These are phyloP conservation scores for Diophrys sp. DNA, from an alignment of 73 alveolate genomes.

Conservation along the genomic window DNA sequence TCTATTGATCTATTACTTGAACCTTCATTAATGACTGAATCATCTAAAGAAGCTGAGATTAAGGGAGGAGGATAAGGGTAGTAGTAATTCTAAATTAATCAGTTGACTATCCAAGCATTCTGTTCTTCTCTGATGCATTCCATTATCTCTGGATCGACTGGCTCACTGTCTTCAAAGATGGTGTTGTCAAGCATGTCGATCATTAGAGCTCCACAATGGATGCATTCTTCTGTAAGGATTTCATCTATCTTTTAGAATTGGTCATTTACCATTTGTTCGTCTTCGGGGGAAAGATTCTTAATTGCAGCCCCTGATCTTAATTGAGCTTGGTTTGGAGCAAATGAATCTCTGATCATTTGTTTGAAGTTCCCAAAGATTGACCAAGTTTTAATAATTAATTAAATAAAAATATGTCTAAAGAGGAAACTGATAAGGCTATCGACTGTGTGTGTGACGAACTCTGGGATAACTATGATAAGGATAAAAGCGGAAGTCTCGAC, in stretches of 20 bases:
- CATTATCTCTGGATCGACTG: neutral
- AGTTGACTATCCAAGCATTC: no score
- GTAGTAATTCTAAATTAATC: no score
- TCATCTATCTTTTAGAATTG: slow-evolving; percentile 29
- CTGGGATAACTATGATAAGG: neutral
- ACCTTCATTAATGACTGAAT: no score
- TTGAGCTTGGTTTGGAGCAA: neutral
- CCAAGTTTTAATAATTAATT: no score
- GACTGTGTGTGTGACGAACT: neutral
- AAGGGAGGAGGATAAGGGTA: no score
- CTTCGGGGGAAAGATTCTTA: slow-evolving; percentile 22
- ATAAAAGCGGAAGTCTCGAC: neutral
- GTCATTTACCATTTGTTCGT: slow-evolving; percentile 24
- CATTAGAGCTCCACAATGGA: slow-evolving; percentile 41
- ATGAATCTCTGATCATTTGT: slow-evolving; percentile 1
- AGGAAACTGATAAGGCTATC: neutral
- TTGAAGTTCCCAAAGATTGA: neutral
- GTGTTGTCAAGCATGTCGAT: slow-evolving; percentile 55
- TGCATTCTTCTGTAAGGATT: slow-evolving; percentile 43
- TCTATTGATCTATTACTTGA: no score
- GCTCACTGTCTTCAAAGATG: slow-evolving; percentile 7
- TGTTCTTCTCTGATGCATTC: neutral
- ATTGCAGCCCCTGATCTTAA: neutral
- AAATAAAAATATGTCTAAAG: no score
- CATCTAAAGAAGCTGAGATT: no score